Evolutionary conservation across 1,284 basidiomycete genomes (phyloP), one percentile per base, ranked within the genome.

Genomic region (Tilletia caries): DNA sequence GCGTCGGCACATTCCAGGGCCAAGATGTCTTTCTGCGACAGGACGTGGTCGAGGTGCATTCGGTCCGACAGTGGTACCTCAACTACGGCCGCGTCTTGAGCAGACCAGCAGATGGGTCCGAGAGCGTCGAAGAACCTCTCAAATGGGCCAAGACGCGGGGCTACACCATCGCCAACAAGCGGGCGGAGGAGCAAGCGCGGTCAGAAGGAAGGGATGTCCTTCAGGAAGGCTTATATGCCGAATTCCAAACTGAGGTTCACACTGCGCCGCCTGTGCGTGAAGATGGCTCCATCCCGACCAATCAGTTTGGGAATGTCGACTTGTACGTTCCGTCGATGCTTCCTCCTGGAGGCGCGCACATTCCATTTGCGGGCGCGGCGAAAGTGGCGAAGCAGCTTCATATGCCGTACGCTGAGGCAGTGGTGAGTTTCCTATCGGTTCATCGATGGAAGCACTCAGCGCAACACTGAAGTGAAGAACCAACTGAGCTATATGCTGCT

Each of bases 271-370:
- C 80, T 15, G 92, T 95, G 1, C 89, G 98, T 44, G 84, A 90
- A 64, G 88, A 97, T 91, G 95, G 96, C 25, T 89, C 89, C 81
- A 89, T 98, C 46, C 94, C 94, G 3, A 95, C 91, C 84, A 99
- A 99, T 78, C 89, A 91, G 72, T 99, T 96, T 82, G 96, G 96
- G 25, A 98, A 98, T 82, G 92, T 99, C 73, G 95, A 99, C 85
- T 85, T 99, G 33, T 98, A 96, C 83, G 92, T 92, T 4, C 91
- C 93, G 29, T 90, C 91, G 1, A 98, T 99, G 95, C 87, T 98
- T 29, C 96, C 96, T 0, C 85, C 85, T 66, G 95, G 95, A 18
- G 93, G 89, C 2, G 90, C 87, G 0, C 92, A 98, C 84, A 86
- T 98, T 43, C 92, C 93, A 23, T 92, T 75, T 69, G 71, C 67